These are phyloP conservation scores for Trametes meyenii DNA, from an alignment of 768 basidiomycete species.

Conservation along the genomic window DNA sequence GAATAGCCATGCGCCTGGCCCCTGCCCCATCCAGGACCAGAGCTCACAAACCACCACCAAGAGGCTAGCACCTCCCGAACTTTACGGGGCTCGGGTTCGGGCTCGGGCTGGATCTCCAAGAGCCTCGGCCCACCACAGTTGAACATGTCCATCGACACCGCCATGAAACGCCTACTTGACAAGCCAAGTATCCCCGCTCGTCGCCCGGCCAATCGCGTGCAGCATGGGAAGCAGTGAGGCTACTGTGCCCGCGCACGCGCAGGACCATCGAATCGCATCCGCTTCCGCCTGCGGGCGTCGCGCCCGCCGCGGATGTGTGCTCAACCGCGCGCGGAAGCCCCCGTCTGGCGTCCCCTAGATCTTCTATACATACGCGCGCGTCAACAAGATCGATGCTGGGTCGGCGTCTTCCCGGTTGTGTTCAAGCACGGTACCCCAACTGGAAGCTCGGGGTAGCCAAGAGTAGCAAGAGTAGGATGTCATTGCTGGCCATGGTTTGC, in stretches of 20 bases:
- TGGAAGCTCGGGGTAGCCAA: no score
- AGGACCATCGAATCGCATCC: neutral
- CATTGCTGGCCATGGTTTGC: no score
- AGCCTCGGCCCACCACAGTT: neutral
- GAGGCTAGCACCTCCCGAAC: neutral
- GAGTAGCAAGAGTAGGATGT: no score
- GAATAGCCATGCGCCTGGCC: conserved; percentile 10
- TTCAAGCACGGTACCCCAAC: no score
- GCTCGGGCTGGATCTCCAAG: neutral
- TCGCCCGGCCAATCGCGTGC: conserved; percentile 4
- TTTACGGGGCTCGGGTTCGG: no score
- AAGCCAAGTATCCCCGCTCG: conserved; percentile 2
- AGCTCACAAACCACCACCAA: neutral
- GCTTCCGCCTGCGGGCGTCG: conserved; percentile 13
- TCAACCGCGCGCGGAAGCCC: neutral
- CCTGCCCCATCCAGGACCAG: neutral
- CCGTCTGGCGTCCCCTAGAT: neutral
- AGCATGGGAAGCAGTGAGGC: neutral
- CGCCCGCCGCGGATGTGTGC: conserved; percentile 2
- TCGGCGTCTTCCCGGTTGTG: no score
- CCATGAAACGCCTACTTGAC: conserved; percentile 10
- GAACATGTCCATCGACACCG: conserved; percentile 1
- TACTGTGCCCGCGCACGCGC: neutral
- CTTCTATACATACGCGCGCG: neutral
- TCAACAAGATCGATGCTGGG: neutral